These are phyloP conservation scores for Microbotryum intermedium DNA, from an alignment of 1,284 basidiomycete species.

Conservation along the genomic window DNA sequence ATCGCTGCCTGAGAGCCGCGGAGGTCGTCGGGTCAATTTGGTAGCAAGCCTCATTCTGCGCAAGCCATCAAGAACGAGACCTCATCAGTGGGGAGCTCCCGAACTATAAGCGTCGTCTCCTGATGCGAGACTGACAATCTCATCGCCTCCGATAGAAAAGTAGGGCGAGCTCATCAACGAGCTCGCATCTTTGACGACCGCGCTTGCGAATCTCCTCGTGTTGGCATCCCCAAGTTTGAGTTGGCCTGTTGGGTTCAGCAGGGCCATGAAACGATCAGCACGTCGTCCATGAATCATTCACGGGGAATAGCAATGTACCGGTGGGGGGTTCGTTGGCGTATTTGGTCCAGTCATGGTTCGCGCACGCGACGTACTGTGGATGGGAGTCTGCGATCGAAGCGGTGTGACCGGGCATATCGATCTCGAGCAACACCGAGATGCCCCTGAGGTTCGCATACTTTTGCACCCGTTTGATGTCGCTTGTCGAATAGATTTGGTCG, in stretches of 20 bases:
- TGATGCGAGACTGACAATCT: conserved; percentile 51
- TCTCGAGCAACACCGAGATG: conserved; percentile 62
- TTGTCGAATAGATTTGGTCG: conserved; percentile 50
- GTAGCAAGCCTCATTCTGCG: conserved; percentile 29
- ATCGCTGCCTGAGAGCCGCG: conserved; percentile 48
- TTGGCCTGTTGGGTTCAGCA: conserved; percentile 1
- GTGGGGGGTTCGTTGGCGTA: conserved; percentile 57
- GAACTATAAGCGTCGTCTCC: background rate
- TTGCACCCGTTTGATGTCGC: conserved; percentile 57
- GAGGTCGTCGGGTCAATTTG: conserved; percentile 52
- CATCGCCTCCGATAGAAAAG: conserved; percentile 75
- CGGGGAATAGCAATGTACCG: conserved; percentile 64
- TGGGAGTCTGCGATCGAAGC: conserved; percentile 55
- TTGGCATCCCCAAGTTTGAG: conserved; percentile 3
- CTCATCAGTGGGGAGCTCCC: background rate
- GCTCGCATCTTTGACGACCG: conserved; percentile 35
- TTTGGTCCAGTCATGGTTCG: conserved; percentile 30
- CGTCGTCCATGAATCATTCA: conserved; percentile 43
- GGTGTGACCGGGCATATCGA: conserved; percentile 76
- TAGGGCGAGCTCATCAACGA: conserved; percentile 52
- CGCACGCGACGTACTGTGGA: conserved; percentile 66
- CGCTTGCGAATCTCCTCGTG: background rate
- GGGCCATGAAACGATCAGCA: too few species aligned
- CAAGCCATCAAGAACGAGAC: background rate
- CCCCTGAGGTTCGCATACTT: conserved; percentile 64